phyloP scores from a whole-genome alignment of 768 basidiomycete species.

The Mycena venus region DNA sequence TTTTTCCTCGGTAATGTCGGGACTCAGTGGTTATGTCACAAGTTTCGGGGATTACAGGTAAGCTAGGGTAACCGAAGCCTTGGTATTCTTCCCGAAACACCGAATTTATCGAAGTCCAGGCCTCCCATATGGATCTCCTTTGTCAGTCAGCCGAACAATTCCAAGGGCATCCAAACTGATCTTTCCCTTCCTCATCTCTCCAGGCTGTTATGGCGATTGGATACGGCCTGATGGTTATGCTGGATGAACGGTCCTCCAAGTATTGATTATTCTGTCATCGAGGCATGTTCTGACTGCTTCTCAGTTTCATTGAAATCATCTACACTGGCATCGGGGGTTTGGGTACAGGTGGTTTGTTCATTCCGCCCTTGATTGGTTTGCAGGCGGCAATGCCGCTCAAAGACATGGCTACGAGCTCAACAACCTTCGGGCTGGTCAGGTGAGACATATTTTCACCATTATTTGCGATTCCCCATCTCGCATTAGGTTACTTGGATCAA shows the following conservation, averaged over 20 bases:
- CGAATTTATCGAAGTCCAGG: neutral
- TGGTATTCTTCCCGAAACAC: neutral
- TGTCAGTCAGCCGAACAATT: constrained; percentile 13
- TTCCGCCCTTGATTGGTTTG: constrained; percentile 77
- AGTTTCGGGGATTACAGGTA: constrained; percentile 69
- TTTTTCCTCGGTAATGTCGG: constrained; percentile 65
- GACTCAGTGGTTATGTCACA: constrained; percentile 67
- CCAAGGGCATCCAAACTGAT: neutral
- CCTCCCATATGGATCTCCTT: constrained; percentile 72
- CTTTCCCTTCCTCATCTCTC: neutral
- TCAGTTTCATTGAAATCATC: constrained; percentile 69
- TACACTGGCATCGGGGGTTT: constrained; percentile 75
- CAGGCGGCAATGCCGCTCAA: constrained; percentile 91
- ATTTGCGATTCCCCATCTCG: constrained; percentile 2
- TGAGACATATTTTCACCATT: constrained; percentile 40
- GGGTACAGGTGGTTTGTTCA: constrained; percentile 78
- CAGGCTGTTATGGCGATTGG: constrained; percentile 68
- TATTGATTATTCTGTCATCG: constrained; percentile 37
- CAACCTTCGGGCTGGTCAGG: constrained; percentile 79
- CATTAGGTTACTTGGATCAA: constrained; percentile 75
- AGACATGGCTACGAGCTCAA: constrained; percentile 88
- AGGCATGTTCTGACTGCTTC: constrained; percentile 18
- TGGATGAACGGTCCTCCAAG: constrained; percentile 71
- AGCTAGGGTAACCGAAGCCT: neutral
- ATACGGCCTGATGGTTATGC: constrained; percentile 79